Percentiles rank a stretch among this genome's conserved stretches.
phyloP scores from a whole-genome alignment of 352 stramenopile genomes.

The Globisporangium canariense region DNA sequence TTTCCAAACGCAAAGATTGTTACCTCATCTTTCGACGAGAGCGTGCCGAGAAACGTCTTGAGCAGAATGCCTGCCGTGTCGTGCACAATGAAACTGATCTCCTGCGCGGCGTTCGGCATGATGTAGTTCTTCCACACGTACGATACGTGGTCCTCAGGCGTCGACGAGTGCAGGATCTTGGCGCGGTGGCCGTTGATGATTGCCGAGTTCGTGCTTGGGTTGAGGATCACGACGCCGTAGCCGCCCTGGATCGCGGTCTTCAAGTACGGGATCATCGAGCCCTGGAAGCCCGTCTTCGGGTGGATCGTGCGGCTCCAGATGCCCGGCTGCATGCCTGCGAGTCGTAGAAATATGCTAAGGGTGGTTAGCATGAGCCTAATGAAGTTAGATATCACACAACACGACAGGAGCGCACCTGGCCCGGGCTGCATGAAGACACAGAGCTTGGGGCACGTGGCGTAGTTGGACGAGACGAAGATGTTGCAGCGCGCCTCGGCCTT shows the following conservation, averaged over 20 bases:
- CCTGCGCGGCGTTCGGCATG: slow-evolving; percentile 67
- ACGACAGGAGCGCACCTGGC: slow-evolving; percentile 25
- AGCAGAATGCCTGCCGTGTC: slow-evolving; percentile 66
- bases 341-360: neutral
- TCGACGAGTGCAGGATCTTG: slow-evolving; percentile 78
- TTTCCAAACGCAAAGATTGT: neutral
- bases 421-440: slow-evolving; percentile 82
- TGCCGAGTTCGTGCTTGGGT: slow-evolving; percentile 79
- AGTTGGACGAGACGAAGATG: slow-evolving; percentile 84
- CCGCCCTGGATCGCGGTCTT: slow-evolving; percentile 83
- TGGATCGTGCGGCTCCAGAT: slow-evolving; percentile 76
- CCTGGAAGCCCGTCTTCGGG: slow-evolving; percentile 77
- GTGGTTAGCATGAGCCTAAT: neutral
- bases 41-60: slow-evolving; percentile 61
- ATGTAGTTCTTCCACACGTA: slow-evolving; percentile 90
- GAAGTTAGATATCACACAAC: too few species aligned
- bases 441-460: slow-evolving; percentile 72
- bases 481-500: slow-evolving; percentile 84
- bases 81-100: slow-evolving; percentile 85
- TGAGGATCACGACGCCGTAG: slow-evolving; percentile 79
- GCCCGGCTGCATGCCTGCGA: slow-evolving; percentile 55
- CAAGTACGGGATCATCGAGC: slow-evolving; percentile 86
- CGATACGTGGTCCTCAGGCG: slow-evolving; percentile 70
- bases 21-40: slow-evolving; percentile 54
- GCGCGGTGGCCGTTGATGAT: slow-evolving; percentile 76